These are phyloP conservation scores for Aquilaria sinensis DNA, from an alignment of 345 rosid genomes.

Conservation along the genomic window DNA sequence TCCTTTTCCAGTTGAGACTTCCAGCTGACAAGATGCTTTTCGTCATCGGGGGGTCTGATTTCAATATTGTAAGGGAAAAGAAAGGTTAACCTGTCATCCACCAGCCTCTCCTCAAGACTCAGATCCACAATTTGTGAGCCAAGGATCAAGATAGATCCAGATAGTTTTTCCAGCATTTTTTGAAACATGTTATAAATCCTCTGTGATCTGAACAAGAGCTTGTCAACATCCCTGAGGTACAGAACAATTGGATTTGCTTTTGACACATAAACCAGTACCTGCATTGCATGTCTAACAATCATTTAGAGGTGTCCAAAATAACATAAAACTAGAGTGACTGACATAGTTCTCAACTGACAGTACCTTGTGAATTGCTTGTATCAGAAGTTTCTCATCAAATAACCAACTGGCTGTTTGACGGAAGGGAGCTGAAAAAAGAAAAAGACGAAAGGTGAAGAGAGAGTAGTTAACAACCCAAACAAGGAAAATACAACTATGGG, in stretches of 20 bases:
- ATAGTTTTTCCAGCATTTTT: constrained; percentile 67
- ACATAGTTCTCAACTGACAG: background rate
- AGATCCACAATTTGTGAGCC: constrained; percentile 69
- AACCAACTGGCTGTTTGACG: constrained; percentile 66
- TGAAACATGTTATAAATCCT: constrained; percentile 66
- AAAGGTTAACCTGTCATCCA: constrained; percentile 54
- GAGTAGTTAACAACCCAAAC: background rate
- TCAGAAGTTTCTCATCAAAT: constrained; percentile 80
- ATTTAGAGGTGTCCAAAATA: background rate
- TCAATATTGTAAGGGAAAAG: constrained; percentile 89
- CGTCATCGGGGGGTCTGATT: constrained; percentile 84
- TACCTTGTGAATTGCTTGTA: constrained; percentile 86
- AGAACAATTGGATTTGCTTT: constrained; percentile 73
- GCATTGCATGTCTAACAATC: constrained; percentile 9
- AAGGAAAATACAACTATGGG: background rate
- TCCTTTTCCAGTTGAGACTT: constrained; percentile 87
- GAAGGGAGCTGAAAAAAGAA: constrained; percentile 39
- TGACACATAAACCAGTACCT: constrained; percentile 76
- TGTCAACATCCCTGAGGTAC: constrained; percentile 74
- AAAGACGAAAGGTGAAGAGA: background rate
- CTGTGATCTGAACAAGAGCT: constrained; percentile 57
- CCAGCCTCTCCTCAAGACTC: constrained; percentile 33
- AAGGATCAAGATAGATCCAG: constrained; percentile 76
- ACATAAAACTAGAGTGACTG: background rate
- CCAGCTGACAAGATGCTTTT: constrained; percentile 79